Evolutionary conservation across 306 rosid genomes (phyloP).

Genomic region (Purshia tridentata): DNA sequence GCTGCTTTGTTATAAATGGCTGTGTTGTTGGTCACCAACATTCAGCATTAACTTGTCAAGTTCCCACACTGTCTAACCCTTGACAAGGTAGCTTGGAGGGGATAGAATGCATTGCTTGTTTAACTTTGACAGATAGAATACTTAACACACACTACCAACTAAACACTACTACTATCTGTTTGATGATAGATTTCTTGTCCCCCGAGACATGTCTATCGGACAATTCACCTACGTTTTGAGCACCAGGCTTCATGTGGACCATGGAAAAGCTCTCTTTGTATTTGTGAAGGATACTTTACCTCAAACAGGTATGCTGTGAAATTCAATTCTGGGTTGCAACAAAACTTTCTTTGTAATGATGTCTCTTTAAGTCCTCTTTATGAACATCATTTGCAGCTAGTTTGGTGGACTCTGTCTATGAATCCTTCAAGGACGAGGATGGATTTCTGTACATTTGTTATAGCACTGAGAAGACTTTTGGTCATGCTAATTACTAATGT

Average conservation of each 20-base stretch:
- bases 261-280: conserved; percentile 78
- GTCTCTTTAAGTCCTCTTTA: background rate
- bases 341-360: background rate
- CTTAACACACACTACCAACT: background rate
- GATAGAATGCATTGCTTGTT: background rate
- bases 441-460: conserved; percentile 84
- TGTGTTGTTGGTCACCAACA: background rate
- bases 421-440: conserved; percentile 64
- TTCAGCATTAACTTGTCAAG: background rate
- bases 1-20: background rate
- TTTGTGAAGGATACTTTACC: conserved; percentile 79
- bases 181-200: conserved; percentile 63
- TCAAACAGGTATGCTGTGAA: conserved; percentile 49
- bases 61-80: background rate
- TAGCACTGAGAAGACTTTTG: conserved; percentile 84
- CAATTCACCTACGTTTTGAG: conserved; percentile 70
- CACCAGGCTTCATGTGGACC: conserved; percentile 55
- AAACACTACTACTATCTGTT: background rate
- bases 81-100: background rate
- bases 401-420: conserved; percentile 32
- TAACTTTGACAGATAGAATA: background rate
- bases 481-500: conserved; percentile 10
- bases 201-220: conserved; percentile 75
- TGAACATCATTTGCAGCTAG: conserved; percentile 24
- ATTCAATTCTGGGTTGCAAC: background rate